A percentile compares a stretch with the other conserved stretches of the same genome.
Conservation (phyloP, 2,329 filamentous ascomycete genomes). For the Pseudogymnoascus sp. region DNA sequence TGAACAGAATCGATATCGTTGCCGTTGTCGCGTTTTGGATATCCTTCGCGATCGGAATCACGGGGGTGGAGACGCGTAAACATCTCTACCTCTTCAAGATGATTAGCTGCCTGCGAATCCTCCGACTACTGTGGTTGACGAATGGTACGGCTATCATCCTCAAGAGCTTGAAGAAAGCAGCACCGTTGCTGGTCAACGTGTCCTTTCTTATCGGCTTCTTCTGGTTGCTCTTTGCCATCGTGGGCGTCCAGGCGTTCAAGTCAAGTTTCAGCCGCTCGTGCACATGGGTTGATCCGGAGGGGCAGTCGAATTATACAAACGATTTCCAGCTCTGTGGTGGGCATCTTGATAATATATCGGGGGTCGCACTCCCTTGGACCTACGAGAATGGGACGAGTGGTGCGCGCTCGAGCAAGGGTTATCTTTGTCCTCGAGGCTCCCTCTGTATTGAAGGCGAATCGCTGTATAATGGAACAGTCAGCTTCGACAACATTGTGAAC, state of each 20-base stretch:
- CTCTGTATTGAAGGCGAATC: conserved; percentile 69
- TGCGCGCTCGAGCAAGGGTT: conserved; percentile 64
- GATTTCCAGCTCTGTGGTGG: conserved; percentile 79
- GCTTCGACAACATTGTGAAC: conserved; percentile 89
- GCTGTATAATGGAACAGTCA: conserved; percentile 82
- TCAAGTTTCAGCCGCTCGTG: conserved; percentile 71
- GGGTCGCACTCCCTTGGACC: conserved; percentile 60
- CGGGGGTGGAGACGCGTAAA: conserved; percentile 58
- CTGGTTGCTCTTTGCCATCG: conserved; percentile 94
- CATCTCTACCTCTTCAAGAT: conserved; percentile 91
- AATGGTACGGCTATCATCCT: conserved; percentile 93
- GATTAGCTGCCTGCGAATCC: conserved; percentile 88
- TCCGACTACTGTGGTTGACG: conserved; percentile 84
- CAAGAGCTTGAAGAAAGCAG: conserved; percentile 89
- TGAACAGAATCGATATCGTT: conserved; percentile 91
- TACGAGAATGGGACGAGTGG: conserved; percentile 45
- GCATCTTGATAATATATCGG: conserved; percentile 56
- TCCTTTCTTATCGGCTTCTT: conserved; percentile 94
- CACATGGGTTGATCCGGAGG: conserved; percentile 63
- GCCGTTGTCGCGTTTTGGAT: conserved; percentile 96
- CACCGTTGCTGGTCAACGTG: conserved; percentile 83
- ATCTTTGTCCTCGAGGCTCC: conserved; percentile 76
- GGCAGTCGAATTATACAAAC: conserved; percentile 56
- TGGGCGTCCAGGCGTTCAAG: conserved; percentile 95
- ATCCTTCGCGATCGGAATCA: conserved; percentile 66